Evolutionary conservation across 2,329 filamentous ascomycete species (phyloP).

Genomic region (Seiridium cupressi): DNA sequence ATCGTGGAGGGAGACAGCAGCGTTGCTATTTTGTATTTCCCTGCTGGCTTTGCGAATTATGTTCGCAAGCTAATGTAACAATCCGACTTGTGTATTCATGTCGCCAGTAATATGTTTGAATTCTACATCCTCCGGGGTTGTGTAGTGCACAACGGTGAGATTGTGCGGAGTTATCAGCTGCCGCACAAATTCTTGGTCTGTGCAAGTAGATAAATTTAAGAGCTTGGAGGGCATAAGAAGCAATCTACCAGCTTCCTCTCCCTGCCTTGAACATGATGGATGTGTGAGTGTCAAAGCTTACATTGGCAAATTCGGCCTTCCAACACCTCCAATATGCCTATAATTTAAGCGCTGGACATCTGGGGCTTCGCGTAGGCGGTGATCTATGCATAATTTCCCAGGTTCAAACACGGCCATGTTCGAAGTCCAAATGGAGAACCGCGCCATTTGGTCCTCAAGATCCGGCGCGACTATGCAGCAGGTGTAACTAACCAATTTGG

Average conservation of each 20-base stretch:
- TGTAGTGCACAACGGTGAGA: background rate
- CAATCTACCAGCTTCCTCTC: background rate
- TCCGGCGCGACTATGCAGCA: too few relatives aligned
- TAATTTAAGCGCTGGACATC: background rate
- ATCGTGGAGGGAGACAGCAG: background rate
- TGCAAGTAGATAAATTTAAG: background rate
- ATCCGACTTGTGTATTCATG: background rate
- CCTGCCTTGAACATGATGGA: background rate
- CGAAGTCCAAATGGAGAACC: background rate
- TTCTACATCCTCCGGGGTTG: background rate
- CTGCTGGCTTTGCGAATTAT: background rate
- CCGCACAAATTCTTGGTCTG: too few relatives aligned
- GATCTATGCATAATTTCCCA: background rate
- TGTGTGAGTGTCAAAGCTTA: background rate
- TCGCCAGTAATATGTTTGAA: background rate
- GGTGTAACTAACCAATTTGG: too few relatives aligned
- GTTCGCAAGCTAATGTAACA: background rate
- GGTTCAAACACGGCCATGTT: background rate
- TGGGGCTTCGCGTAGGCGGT: background rate
- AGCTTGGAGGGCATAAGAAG: background rate
- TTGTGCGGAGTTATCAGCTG: too few relatives aligned
- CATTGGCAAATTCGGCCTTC: background rate
- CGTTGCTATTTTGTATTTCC: background rate
- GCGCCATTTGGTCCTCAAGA: background rate
- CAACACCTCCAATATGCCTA: background rate